phyloP scores from a whole-genome alignment of 1,139 yeast genomes.

The Protomyces pachydermus region DNA sequence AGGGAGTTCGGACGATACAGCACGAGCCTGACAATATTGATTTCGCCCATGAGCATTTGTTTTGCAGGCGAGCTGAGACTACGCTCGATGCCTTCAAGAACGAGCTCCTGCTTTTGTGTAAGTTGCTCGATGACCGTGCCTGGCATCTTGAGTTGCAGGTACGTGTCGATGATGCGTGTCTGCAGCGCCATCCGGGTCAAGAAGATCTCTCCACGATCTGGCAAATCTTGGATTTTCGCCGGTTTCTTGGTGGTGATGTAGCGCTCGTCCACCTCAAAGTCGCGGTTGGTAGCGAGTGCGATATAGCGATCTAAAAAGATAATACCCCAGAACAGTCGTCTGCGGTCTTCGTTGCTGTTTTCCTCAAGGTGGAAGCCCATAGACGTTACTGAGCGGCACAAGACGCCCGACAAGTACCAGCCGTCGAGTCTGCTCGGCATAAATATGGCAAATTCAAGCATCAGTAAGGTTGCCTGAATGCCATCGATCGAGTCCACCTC shows the following conservation, averaged over 20 bases:
- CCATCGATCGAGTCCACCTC: constrained; percentile 19
- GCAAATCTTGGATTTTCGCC: neutral
- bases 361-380: neutral
- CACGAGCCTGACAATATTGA: neutral
- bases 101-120: neutral
- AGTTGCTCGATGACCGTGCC: neutral
- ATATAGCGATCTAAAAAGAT: neutral
- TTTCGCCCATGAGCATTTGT: neutral
- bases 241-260: neutral
- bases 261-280: neutral
- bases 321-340: neutral
- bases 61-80: neutral
- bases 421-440: constrained; percentile 12
- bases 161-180: neutral
- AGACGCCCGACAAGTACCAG: constrained; percentile 16
- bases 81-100: neutral
- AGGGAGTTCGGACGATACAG: neutral
- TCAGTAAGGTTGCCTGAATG: constrained; percentile 5
- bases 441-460: constrained; percentile 8
- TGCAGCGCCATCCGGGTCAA: neutral
- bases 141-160: neutral
- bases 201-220: neutral
- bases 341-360: neutral
- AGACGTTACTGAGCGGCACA: neutral
- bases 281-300: neutral